Evolutionary conservation across 768 basidiomycete genomes (phyloP), one percentile per base, ranked within the genome.

Genomic region (Naganishia randhawae): DNA sequence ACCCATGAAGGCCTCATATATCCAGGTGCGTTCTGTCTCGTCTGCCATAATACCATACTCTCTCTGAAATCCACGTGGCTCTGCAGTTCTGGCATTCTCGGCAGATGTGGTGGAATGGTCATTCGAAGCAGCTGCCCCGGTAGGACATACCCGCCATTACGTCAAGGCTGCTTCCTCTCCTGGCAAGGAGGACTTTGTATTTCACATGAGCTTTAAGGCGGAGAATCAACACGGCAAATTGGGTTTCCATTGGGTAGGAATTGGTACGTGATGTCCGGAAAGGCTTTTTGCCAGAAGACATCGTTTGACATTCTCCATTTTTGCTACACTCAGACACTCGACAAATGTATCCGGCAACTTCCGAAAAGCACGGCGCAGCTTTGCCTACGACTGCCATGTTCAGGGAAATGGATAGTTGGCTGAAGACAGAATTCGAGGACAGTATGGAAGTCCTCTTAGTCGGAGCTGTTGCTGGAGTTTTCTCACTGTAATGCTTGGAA

Each of bases 111-210:
- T 94, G 9, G 80, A 85, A 63, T 97, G 94, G 94, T 87, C 85
- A 17, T 82, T 93, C 41, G 89, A 91, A 71, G 82, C 87, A 70
- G 85, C 86, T 65, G 92, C 95, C 1, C 90, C 91, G 0, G 79
- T 86, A 63, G 89, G 90, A 66, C 82, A 84, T 71, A 85, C 85
- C 8, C 85, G 92, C 9, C 95, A 98, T 75, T 90, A 92, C 73
- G 85, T 97, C 81, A 96, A 92, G 76, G 91, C 94, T 77, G 91
- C 86, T 0, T 92, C 92, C 2, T 91, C 90, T 78, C 91, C 91
- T 72, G 89, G 88, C 1, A 84, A 84, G 11, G 85, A 90, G 66
- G 82, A 83, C 0, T 94, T 90, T 85, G 81, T 84, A 0, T 81
- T 96, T 48, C 85, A 90, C 71, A 82, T 97, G 69, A 85, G 87